These are phyloP conservation scores for Amanita rubescens DNA, from an alignment of 768 basidiomycete species.

Conservation along the genomic window DNA sequence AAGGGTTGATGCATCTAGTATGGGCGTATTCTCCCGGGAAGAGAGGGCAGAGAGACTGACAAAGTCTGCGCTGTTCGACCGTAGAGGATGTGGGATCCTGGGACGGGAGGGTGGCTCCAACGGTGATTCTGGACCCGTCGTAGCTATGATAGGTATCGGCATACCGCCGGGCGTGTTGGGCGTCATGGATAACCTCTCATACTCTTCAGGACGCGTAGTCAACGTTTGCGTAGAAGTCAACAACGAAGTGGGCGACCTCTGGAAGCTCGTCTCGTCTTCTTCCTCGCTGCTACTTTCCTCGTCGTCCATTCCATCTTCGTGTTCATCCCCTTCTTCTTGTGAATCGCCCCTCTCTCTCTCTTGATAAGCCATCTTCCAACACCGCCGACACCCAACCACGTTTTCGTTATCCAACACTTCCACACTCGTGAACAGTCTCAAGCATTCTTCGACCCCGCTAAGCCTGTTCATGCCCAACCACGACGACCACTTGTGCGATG, in stretches of 20 bases:
- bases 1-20: background rate
- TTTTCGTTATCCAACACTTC: constrained; percentile 93
- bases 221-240: background rate
- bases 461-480: constrained; percentile 43
- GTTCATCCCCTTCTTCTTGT: constrained; percentile 23
- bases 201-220: background rate
- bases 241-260: background rate
- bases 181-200: too few relatives aligned
- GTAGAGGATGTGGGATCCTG: constrained; percentile 12
- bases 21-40: background rate
- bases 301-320: constrained; percentile 22
- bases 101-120: constrained; percentile 15
- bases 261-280: background rate
- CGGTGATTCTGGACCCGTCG: constrained; percentile 37
- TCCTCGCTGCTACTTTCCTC: background rate
- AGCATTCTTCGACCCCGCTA: constrained; percentile 67
- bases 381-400: constrained; percentile 85
- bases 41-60: constrained; percentile 1
- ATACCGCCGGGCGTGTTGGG: constrained; percentile 29
- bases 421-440: constrained; percentile 87
- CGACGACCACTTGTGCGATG: constrained; percentile 23
- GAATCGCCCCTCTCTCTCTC: constrained; percentile 24
- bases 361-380: constrained; percentile 86
- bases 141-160: constrained; percentile 49
- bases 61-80: constrained; percentile 8